Evolutionary conservation across 441 rosid species (phyloP).

Genomic region (Adansonia grandidieri): DNA sequence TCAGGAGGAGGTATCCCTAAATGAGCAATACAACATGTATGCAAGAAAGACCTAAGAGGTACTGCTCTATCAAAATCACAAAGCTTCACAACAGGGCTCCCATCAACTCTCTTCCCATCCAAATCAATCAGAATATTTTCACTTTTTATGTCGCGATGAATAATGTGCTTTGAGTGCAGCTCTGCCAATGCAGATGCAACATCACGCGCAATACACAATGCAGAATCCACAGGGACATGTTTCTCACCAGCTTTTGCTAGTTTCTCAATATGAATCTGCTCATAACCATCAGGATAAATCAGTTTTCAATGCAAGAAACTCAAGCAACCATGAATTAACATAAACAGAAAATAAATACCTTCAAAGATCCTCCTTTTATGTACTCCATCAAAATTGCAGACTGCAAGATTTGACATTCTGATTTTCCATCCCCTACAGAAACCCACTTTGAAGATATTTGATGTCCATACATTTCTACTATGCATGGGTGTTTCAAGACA

Average conservation of each 20-base stretch:
- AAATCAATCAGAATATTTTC: slow-evolving; percentile 89
- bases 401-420: slow-evolving; percentile 54
- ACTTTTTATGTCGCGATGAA: slow-evolving; percentile 97
- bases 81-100: slow-evolving; percentile 78
- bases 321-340: slow-evolving; percentile 10
- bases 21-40: slow-evolving; percentile 83
- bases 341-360: slow-evolving; percentile 49
- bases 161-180: slow-evolving; percentile 83
- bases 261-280: slow-evolving; percentile 72
- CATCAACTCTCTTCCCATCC: slow-evolving; percentile 55
- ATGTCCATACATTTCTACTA: slow-evolving; percentile 89
- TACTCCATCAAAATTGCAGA: slow-evolving; percentile 84
- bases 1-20: slow-evolving; percentile 76
- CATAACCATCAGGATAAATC: slow-evolving; percentile 28
- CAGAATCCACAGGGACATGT: slow-evolving; percentile 64
- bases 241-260: slow-evolving; percentile 67
- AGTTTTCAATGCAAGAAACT: slow-evolving; percentile 9
- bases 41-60: slow-evolving; percentile 81
- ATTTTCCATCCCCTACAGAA: slow-evolving; percentile 60
- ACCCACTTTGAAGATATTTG: slow-evolving; percentile 78
- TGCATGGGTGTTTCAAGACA: slow-evolving; percentile 73
- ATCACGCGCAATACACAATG: slow-evolving; percentile 70
- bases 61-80: slow-evolving; percentile 98
- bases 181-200: slow-evolving; percentile 79
- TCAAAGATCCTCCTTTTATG: slow-evolving; percentile 82